Conservation (phyloP, 805 yeast genomes). For the Kuraishia molischiana region DNA sequence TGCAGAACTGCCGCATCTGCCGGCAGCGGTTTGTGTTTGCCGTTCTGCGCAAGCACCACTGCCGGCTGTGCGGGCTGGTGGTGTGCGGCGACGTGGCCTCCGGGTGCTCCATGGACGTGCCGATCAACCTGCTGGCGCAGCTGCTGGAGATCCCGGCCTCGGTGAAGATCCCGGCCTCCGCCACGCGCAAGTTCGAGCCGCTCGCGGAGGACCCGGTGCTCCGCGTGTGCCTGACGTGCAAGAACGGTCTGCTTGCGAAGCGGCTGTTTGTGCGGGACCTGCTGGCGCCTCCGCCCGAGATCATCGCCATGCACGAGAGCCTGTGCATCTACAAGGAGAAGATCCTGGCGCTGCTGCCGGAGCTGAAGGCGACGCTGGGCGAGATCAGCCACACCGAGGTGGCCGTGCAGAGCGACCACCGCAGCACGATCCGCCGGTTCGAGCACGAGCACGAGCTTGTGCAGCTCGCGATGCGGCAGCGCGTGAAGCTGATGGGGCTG, state of each 20-base stretch:
- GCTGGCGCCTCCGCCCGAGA: conserved; percentile 19
- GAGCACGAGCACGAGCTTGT: conserved; percentile 12
- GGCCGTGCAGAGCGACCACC: conserved; percentile 1
- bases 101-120: conserved; percentile 70
- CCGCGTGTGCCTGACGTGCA: conserved; percentile 66
- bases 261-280: conserved; percentile 37
- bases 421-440: neutral
- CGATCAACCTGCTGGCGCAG: conserved; percentile 31
- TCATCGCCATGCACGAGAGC: conserved; percentile 27
- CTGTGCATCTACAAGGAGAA: conserved; percentile 14
- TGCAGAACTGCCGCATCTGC: conserved; percentile 57
- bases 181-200: conserved; percentile 6
- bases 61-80: conserved; percentile 77
- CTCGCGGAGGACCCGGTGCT: conserved; percentile 20
- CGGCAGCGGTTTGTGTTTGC: conserved; percentile 42
- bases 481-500: conserved; percentile 35
- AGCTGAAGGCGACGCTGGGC: conserved; percentile 6
- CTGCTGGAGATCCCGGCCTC: conserved; percentile 19
- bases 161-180: conserved; percentile 3
- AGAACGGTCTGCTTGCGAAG: conserved; percentile 46
- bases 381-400: neutral
- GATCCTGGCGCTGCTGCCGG: conserved; percentile 9
- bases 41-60: conserved; percentile 70
- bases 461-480: conserved; percentile 25
- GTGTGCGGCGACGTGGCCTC: conserved; percentile 61